phyloP scores from a whole-genome alignment of 352 stramenopile species.

The Blastocystis sp. region DNA sequence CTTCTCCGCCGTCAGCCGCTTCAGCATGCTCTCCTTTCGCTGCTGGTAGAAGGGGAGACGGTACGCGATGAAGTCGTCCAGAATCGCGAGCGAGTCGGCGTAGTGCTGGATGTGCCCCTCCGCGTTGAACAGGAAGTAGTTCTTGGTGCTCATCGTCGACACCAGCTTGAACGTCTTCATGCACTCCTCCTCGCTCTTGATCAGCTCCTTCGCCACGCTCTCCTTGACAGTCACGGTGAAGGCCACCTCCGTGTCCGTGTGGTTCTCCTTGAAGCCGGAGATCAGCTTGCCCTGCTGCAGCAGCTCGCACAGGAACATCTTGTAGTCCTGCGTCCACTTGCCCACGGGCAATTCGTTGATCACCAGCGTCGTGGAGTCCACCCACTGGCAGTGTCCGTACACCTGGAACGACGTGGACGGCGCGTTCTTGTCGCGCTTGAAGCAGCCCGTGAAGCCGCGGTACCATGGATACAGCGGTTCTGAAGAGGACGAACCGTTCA shows the following conservation, averaged over 20 bases:
- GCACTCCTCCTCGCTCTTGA: slow-evolving; percentile 79
- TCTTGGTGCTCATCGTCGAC: slow-evolving; percentile 85
- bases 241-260: slow-evolving; percentile 88
- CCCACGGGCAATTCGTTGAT: slow-evolving; percentile 95
- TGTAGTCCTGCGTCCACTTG: slow-evolving; percentile 98
- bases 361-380: slow-evolving; percentile 89
- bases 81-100: slow-evolving; percentile 85
- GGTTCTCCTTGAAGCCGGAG: slow-evolving; percentile 91
- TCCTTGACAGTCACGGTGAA: slow-evolving; percentile 83
- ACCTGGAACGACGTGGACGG: slow-evolving; percentile 80
- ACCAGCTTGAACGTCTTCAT: slow-evolving; percentile 78
- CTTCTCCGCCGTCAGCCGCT: slow-evolving; percentile 85
- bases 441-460: slow-evolving; percentile 90
- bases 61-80: slow-evolving; percentile 90
- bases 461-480: slow-evolving; percentile 90
- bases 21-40: slow-evolving; percentile 83
- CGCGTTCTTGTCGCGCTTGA: slow-evolving; percentile 78
- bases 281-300: slow-evolving; percentile 79
- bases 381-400: slow-evolving; percentile 80
- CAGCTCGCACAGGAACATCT: slow-evolving; percentile 90
- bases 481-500: slow-evolving; percentile 79
- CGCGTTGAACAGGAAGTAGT: slow-evolving; percentile 96
- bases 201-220: slow-evolving; percentile 83
- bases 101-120: slow-evolving; percentile 89
- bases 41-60: slow-evolving; percentile 86